phyloP scores from a whole-genome alignment of 2,329 filamentous ascomycete genomes.

The Colletotrichum magnum region DNA sequence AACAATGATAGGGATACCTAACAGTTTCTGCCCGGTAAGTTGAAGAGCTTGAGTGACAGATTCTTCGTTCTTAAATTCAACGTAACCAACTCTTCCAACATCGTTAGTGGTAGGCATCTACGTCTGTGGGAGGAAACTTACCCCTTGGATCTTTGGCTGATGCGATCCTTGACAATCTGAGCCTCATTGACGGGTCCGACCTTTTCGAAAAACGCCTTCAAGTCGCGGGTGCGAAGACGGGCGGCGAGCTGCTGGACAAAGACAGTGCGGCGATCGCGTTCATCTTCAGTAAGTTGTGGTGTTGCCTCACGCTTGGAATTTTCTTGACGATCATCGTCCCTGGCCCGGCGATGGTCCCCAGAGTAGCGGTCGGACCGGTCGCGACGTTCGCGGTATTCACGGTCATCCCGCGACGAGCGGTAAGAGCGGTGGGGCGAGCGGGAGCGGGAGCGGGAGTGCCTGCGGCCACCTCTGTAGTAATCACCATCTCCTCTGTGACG shows the following conservation, averaged over 20 bases:
- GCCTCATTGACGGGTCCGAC: conserved; percentile 95
- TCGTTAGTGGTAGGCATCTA: conserved; percentile 52
- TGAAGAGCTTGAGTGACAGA: conserved; percentile 94
- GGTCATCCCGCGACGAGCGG: conserved; percentile 66
- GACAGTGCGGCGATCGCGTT: conserved; percentile 95
- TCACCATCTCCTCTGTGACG: conserved; percentile 79
- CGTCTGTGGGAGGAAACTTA: conserved; percentile 63
- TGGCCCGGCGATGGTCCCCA: conserved; percentile 65
- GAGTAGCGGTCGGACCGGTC: conserved; percentile 55
- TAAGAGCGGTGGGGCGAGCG: conserved; percentile 77
- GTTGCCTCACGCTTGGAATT: conserved; percentile 65
- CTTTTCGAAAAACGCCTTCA: conserved; percentile 96
- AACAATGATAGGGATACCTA: conserved; percentile 98
- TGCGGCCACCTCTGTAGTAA: conserved; percentile 69
- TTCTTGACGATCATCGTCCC: conserved; percentile 62
- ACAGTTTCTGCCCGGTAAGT: conserved; percentile 97
- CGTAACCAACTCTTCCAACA: conserved; percentile 87
- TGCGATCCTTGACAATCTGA: conserved; percentile 97
- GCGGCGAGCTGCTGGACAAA: conserved; percentile 99
- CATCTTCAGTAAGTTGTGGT: conserved; percentile 90
- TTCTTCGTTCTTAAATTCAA: conserved; percentile 98
- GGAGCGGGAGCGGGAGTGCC: conserved; percentile 76
- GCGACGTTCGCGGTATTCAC: conserved; percentile 69
- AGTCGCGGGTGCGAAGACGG: conserved; percentile 89
- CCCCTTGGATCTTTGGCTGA: conserved; percentile 98